Evolutionary conservation across 2,329 filamentous ascomycete genomes (phyloP).

Genomic region (Fusarium keratoplasticum): DNA sequence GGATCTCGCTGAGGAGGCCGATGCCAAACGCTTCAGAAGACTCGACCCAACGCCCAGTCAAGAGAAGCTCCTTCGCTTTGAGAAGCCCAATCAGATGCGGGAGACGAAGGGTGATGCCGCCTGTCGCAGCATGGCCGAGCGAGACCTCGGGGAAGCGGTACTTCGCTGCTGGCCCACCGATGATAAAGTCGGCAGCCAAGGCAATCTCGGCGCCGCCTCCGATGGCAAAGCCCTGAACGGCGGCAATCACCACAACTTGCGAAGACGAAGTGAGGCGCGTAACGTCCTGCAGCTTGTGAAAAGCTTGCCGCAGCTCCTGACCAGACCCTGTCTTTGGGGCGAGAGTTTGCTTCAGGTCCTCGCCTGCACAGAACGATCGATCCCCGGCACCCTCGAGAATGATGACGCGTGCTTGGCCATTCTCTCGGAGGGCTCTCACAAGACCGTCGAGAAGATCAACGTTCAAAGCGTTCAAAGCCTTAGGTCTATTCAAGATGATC

Average conservation of each 20-base stretch:
- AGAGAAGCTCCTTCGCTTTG: constrained; percentile 4
- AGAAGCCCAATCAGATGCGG: constrained; percentile 7
- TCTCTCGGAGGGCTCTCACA: background rate
- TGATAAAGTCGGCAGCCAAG: constrained; percentile 11
- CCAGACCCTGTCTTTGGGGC: background rate
- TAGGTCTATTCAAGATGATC: constrained; percentile 12
- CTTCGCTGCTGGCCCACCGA: constrained; percentile 5
- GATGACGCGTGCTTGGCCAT: background rate
- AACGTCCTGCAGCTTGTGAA: background rate
- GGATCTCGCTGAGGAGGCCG: background rate
- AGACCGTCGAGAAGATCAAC: constrained; percentile 1
- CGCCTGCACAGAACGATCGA: background rate
- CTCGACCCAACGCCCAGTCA: background rate
- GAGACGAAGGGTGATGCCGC: constrained; percentile 11
- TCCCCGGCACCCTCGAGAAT: background rate
- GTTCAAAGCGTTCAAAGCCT: constrained; percentile 10
- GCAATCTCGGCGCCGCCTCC: constrained; percentile 19
- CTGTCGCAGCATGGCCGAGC: constrained; percentile 16
- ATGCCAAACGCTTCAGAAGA: background rate
- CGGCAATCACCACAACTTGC: constrained; percentile 1
- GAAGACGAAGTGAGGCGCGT: background rate
- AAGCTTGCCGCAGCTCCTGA: background rate
- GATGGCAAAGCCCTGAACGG: constrained; percentile 11
- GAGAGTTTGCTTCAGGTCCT: background rate
- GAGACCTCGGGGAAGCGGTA: constrained; percentile 13